A percentile compares a stretch with the other conserved stretches of the same genome.
phyloP scores from a whole-genome alignment of 106 monocot genomes.

The Dendrobium catenatum region DNA sequence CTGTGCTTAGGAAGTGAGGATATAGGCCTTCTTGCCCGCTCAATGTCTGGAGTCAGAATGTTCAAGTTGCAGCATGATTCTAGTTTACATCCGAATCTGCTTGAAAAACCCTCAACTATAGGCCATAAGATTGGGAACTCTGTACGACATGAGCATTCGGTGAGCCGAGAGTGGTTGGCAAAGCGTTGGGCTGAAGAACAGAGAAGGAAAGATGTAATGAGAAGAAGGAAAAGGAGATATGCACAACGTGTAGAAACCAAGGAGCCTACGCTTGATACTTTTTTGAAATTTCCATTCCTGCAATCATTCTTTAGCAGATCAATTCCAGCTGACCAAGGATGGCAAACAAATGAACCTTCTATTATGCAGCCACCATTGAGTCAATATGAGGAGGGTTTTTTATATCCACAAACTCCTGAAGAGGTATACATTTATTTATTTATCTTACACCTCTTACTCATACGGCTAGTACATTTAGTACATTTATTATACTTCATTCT shows the following conservation, averaged over 20 bases:
- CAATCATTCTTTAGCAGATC: constrained; percentile 14
- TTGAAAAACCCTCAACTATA: not conserved
- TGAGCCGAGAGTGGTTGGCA: constrained; percentile 30
- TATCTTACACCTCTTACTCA: not conserved
- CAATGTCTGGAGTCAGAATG: not conserved
- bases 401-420: constrained; percentile 16
- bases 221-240: not conserved
- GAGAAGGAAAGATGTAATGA: constrained; percentile 1
- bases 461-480: not conserved
- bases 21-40: not conserved
- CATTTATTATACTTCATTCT: not conserved
- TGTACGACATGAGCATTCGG: constrained; percentile 1
- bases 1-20: not conserved
- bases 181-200: constrained; percentile 31
- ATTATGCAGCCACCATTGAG: constrained; percentile 10
- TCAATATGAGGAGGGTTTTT: constrained; percentile 15
- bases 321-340: constrained; percentile 8
- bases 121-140: not conserved
- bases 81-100: not conserved
- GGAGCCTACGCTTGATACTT: not conserved
- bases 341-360: not conserved
- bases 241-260: not conserved
- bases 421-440: constrained; percentile 18
- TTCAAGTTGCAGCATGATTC: not conserved
- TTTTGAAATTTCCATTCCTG: constrained; percentile 14